phyloP scores from a whole-genome alignment of 2,329 filamentous ascomycete species.

The Trichoderma endophyticum region DNA sequence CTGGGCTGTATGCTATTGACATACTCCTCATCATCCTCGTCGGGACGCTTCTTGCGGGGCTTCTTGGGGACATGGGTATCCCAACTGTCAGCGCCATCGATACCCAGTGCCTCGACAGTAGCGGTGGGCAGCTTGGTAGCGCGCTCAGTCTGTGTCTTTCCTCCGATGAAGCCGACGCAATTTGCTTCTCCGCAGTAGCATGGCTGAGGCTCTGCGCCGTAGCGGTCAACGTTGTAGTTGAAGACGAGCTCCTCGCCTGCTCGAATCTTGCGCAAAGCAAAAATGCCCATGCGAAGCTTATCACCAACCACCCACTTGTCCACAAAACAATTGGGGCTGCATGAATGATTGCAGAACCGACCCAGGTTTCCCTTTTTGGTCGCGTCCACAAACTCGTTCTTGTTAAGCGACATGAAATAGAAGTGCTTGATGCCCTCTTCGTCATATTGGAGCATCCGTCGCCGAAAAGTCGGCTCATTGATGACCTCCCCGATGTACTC shows the following conservation, averaged over 20 bases:
- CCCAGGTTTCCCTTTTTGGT: constrained; percentile 95
- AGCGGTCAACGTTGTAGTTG: constrained; percentile 99
- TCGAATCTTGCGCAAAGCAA: constrained; percentile 79
- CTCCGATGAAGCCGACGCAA: constrained; percentile 93
- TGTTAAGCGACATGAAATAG: constrained; percentile 98
- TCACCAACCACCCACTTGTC: constrained; percentile 99
- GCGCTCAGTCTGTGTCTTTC: constrained; percentile 94
- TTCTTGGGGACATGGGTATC: constrained; percentile 86
- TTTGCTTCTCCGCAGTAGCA: constrained; percentile 96
- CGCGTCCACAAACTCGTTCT: constrained; percentile 94
- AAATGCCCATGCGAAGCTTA: constrained; percentile 98
- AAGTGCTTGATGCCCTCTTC: constrained; percentile 98
- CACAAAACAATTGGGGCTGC: constrained; percentile 97
- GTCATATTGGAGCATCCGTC: constrained; percentile 90
- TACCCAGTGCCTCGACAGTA: constrained; percentile 91
- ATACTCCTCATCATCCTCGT: constrained; percentile 93
- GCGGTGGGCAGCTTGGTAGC: constrained; percentile 86
- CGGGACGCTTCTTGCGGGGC: constrained; percentile 85
- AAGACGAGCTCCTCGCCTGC: constrained; percentile 95
- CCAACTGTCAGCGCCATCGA: constrained; percentile 90
- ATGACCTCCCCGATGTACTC: constrained; percentile 99
- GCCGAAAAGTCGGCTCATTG: constrained; percentile 83
- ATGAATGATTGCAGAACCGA: constrained; percentile 98
- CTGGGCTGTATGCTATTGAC: constrained; percentile 83
- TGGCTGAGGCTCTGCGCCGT: constrained; percentile 92